Evolutionary conservation across 2,329 filamentous ascomycete genomes (phyloP).

Genomic region (Cordyceps pruinosa): DNA sequence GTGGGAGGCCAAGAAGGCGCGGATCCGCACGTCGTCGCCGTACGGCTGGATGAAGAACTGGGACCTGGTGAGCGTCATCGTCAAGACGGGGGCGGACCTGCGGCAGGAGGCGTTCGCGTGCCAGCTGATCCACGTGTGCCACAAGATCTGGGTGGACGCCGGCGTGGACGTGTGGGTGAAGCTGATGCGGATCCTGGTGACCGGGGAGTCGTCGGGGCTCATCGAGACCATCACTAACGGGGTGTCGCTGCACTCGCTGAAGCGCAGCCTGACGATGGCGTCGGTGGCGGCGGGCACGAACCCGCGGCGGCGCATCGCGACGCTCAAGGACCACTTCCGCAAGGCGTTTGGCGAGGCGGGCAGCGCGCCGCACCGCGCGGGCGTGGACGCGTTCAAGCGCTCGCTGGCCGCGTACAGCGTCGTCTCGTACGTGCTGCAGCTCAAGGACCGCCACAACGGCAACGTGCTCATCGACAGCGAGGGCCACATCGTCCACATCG

Average conservation of each 20-base stretch:
- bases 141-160: conserved; percentile 74
- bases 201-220: conserved; percentile 74
- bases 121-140: conserved; percentile 74
- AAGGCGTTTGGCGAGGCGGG: conserved; percentile 70
- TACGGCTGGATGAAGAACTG: conserved; percentile 89
- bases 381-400: conserved; percentile 71
- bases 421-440: conserved; percentile 74
- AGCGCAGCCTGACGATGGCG: conserved; percentile 71
- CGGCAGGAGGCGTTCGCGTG: conserved; percentile 82
- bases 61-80: conserved; percentile 80
- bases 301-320: conserved; percentile 68
- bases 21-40: conserved; percentile 73
- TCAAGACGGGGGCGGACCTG: conserved; percentile 78
- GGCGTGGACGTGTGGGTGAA: conserved; percentile 78
- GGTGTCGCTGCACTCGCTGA: conserved; percentile 78
- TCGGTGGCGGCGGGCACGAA: conserved; percentile 67
- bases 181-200: conserved; percentile 79
- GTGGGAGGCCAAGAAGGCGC: conserved; percentile 77
- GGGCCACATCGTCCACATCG: conserved; percentile 81
- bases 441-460: conserved; percentile 81
- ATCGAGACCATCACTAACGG: conserved; percentile 87
- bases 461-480: conserved; percentile 82
- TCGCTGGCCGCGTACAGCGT: conserved; percentile 82
- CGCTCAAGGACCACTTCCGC: conserved; percentile 72
- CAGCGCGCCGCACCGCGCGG: conserved; percentile 61